These are phyloP conservation scores for Curvularia eragrostidis DNA, from an alignment of 2,329 filamentous ascomycete genomes.

Conservation along the genomic window DNA sequence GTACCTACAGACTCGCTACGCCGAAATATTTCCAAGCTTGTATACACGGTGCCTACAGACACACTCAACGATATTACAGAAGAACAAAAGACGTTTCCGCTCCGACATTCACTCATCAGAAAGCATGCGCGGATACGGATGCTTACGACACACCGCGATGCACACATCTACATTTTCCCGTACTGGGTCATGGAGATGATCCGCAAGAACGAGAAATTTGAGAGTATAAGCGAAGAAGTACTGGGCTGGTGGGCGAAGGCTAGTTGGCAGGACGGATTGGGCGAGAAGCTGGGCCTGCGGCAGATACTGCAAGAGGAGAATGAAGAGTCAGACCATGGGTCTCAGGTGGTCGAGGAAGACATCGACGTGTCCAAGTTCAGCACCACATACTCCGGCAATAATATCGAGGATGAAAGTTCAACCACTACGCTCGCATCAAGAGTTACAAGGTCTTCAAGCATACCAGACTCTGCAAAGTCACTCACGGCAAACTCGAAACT, in stretches of 20 bases:
- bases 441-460: slow-evolving; percentile 40
- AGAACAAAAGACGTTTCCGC: slow-evolving; percentile 72
- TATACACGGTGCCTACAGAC: slow-evolving; percentile 87
- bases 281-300: slow-evolving; percentile 76
- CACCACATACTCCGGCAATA: slow-evolving; percentile 54
- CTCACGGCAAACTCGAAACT: slow-evolving; percentile 46
- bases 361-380: slow-evolving; percentile 62
- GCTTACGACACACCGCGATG: slow-evolving; percentile 83
- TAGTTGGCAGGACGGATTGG: slow-evolving; percentile 83
- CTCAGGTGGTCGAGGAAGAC: slow-evolving; percentile 57
- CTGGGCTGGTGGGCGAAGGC: slow-evolving; percentile 96
- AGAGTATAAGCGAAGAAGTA: slow-evolving; percentile 89
- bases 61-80: slow-evolving; percentile 84
- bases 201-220: slow-evolving; percentile 77
- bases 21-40: slow-evolving; percentile 74
- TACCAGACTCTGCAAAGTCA: slow-evolving; percentile 37
- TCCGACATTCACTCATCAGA: slow-evolving; percentile 77
- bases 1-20: slow-evolving; percentile 70
- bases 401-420: slow-evolving; percentile 13
- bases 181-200: slow-evolving; percentile 89
- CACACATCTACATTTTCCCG: slow-evolving; percentile 94
- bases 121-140: slow-evolving; percentile 79
- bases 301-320: slow-evolving; percentile 65
- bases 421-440: slow-evolving; percentile 45
- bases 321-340: slow-evolving; percentile 47